phyloP scores from a whole-genome alignment of 192 early-diverging fungal species.

The Podila clonocystis region DNA sequence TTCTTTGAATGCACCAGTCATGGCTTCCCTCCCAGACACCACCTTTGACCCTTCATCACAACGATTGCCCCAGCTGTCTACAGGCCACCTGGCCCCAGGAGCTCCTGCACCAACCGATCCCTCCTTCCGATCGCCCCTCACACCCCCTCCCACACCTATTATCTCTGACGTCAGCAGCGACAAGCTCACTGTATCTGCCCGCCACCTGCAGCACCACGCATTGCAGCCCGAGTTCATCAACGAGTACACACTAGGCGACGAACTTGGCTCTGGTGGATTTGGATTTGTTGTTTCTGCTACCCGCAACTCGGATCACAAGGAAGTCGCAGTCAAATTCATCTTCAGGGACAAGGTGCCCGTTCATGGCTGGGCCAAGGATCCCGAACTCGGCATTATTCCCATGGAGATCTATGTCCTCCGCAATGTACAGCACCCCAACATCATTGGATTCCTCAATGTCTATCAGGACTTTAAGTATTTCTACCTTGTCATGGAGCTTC shows the following conservation, averaged over 20 bases:
- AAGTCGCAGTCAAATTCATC: slow-evolving; percentile 77
- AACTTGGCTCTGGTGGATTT: slow-evolving; percentile 81
- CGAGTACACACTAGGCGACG: slow-evolving; percentile 61
- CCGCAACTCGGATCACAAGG: slow-evolving; percentile 57
- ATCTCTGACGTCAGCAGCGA: slow-evolving; percentile 17
- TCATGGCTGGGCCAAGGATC: slow-evolving; percentile 62
- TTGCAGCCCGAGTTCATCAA: slow-evolving; percentile 58
- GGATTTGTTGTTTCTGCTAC: slow-evolving; percentile 78
- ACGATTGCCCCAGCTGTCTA: slow-evolving; percentile 26
- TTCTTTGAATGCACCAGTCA: slow-evolving; percentile 3
- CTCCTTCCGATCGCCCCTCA: slow-evolving; percentile 29
- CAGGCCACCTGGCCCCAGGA: slow-evolving; percentile 26
- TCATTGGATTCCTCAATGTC: slow-evolving; percentile 64
- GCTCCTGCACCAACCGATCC: slow-evolving; percentile 4
- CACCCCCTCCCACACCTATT: slow-evolving; percentile 45
- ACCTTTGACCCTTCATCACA: slow-evolving; percentile 25
- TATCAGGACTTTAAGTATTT: slow-evolving; percentile 64
- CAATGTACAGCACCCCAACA: slow-evolving; percentile 64
- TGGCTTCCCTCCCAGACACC: slow-evolving; percentile 27
- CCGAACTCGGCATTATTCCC: slow-evolving; percentile 63
- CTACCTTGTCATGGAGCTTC: slow-evolving; percentile 75
- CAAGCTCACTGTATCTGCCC: slow-evolving; percentile 53
- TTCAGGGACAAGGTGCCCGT: slow-evolving; percentile 64
- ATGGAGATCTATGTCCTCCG: slow-evolving; percentile 71
- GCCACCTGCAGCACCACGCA: slow-evolving; percentile 50